Percentiles rank a stretch among this genome's conserved stretches.
Evolutionary conservation across 129 eudicot genomes (phyloP).

Genomic region (Mikania micrantha): DNA sequence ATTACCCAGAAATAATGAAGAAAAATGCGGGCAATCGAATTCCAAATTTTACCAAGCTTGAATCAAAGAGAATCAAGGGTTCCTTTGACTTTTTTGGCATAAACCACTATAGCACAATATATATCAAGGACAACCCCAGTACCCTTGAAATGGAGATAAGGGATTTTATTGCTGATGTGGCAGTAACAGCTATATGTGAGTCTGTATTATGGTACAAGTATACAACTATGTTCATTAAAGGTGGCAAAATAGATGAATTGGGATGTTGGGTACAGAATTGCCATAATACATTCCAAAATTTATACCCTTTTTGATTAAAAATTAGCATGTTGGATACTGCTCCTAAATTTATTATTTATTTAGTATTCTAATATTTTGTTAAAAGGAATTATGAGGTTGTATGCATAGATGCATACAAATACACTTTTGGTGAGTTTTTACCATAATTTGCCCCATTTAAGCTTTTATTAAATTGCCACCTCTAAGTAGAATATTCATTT

Average conservation of each 20-base stretch:
- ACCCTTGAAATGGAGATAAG: constrained; percentile 31
- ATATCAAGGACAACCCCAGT: constrained; percentile 39
- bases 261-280: neutral
- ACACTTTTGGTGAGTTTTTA: neutral
- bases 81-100: constrained; percentile 58
- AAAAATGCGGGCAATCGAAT: constrained; percentile 45
- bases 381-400: neutral
- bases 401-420: neutral
- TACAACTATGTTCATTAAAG: neutral
- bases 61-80: constrained; percentile 51
- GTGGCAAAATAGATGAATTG: neutral
- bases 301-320: neutral
- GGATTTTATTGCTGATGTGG: constrained; percentile 47
- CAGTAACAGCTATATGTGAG: constrained; percentile 30
- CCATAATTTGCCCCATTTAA: neutral
- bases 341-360: neutral
- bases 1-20: constrained; percentile 61
- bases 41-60: constrained; percentile 49
- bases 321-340: neutral
- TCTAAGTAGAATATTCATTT: neutral
- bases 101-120: constrained; percentile 37
- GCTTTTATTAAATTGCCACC: neutral
- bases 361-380: neutral
- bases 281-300: too few species aligned
- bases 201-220: neutral